Conservation (phyloP, 257 asterid genomes). For the Plantago major region DNA sequence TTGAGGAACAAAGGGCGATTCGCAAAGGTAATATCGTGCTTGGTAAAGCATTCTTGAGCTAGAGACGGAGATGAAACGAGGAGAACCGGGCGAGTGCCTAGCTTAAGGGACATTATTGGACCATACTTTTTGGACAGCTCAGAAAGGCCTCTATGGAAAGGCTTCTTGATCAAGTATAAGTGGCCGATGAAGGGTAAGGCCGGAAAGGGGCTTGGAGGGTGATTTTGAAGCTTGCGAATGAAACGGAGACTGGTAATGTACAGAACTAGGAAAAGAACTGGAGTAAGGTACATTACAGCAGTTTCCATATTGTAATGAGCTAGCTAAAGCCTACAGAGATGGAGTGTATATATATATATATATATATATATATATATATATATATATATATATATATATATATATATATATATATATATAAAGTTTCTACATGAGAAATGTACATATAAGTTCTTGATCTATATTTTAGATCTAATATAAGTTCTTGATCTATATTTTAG, state of each 20-base stretch:
- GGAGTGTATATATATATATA: no score
- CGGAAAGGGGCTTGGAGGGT: constrained; percentile 35
- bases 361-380: no score
- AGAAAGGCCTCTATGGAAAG: constrained; percentile 27
- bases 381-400: no score
- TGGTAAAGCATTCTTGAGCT: constrained; percentile 41
- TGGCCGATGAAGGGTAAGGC: constrained; percentile 37
- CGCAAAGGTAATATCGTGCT: constrained; percentile 35
- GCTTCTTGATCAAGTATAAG: constrained; percentile 32
- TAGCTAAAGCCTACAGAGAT: no score
- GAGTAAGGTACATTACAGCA: neutral
- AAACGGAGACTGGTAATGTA: constrained; percentile 5
- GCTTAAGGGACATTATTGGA: constrained; percentile 27
- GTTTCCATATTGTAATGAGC: no score
- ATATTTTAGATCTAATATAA: no score
- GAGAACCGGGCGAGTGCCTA: constrained; percentile 32
- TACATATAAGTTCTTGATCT: no score
- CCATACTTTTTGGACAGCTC: constrained; percentile 26
- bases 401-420: no score
- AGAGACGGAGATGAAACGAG: constrained; percentile 31
- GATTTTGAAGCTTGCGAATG: constrained; percentile 23
- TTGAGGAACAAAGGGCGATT: constrained; percentile 30
- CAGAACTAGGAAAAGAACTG: neutral
- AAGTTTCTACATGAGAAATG: no score
- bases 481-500: no score